Conservation (phyloP, 225 moss, liverwort and hornwort genomes). For the Bryum argenteum region DNA sequence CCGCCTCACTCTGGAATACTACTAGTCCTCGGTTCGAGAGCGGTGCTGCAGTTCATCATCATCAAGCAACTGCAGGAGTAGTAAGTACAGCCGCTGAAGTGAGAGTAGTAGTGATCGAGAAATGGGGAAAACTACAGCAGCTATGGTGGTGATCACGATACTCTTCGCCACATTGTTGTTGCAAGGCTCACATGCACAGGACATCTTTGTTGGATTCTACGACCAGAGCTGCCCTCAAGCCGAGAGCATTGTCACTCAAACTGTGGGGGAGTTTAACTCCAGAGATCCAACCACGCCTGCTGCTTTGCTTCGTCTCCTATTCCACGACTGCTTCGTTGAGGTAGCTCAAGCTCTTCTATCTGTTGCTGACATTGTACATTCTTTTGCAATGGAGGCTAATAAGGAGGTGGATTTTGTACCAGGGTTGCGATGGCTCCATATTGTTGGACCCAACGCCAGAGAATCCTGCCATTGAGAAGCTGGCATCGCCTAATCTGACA, state of each 20-base stretch:
- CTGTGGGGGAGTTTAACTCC: constrained; percentile 44
- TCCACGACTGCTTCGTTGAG: constrained; percentile 71
- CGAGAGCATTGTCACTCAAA: constrained; percentile 50
- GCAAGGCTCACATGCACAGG: constrained; percentile 39
- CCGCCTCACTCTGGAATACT: not conserved
- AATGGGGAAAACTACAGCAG: constrained; percentile 28
- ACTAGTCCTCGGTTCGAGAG: constrained; percentile 17
- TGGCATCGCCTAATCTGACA: constrained; percentile 66
- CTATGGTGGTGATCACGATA: constrained; percentile 24
- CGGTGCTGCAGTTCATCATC: constrained; percentile 15
- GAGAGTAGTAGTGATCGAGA: constrained; percentile 15
- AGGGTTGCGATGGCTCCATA: constrained; percentile 94
- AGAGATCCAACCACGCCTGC: constrained; percentile 54
- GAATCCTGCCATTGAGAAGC: constrained; percentile 64
- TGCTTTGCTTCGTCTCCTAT: constrained; percentile 56
- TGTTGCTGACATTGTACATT: not conserved
- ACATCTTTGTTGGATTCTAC: constrained; percentile 59
- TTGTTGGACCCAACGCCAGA: constrained; percentile 46
- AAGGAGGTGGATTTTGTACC: constrained; percentile 16
- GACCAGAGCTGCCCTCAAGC: constrained; percentile 55
- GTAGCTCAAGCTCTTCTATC: constrained; percentile 15
- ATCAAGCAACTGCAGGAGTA: constrained; percentile 5
- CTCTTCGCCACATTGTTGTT: constrained; percentile 29
- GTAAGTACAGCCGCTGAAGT: constrained; percentile 10
- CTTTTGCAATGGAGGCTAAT: not conserved